These are phyloP conservation scores for Pythium brachiatum DNA, from an alignment of 352 stramenopile species.

Conservation along the genomic window DNA sequence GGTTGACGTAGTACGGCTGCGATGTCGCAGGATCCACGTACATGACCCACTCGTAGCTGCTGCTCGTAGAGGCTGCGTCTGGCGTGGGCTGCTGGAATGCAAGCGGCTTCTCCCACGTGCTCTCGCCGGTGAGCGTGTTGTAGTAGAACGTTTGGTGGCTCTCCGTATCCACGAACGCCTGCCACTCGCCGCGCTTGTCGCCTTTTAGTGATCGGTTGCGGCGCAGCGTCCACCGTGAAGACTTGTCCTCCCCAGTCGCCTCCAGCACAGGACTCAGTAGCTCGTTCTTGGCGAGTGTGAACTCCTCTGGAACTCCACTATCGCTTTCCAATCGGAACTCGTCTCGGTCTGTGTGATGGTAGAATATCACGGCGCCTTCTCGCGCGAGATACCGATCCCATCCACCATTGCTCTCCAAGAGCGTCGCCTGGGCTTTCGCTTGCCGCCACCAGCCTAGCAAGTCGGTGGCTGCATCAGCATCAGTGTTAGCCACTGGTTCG, in stretches of 20 bases:
- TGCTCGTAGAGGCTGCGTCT: background rate
- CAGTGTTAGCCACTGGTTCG: background rate
- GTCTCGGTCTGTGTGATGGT: slow-evolving; percentile 16
- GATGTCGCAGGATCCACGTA: slow-evolving; percentile 46
- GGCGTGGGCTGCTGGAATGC: background rate
- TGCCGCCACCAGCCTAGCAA: background rate
- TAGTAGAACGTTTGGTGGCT: slow-evolving; percentile 70
- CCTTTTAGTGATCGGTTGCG: slow-evolving; percentile 25
- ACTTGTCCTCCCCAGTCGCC: background rate
- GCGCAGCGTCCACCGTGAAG: slow-evolving; percentile 20
- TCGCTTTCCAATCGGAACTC: slow-evolving; percentile 8
- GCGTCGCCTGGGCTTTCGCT: background rate
- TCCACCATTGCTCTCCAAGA: slow-evolving; percentile 23
- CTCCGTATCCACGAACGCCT: slow-evolving; percentile 53
- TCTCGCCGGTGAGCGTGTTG: slow-evolving; percentile 56
- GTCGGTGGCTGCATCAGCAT: background rate
- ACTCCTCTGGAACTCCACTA: slow-evolving; percentile 9
- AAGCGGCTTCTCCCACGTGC: slow-evolving; percentile 47
- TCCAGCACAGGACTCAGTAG: background rate
- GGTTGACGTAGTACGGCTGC: slow-evolving; percentile 54
- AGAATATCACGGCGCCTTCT: slow-evolving; percentile 13
- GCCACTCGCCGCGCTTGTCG: slow-evolving; percentile 40
- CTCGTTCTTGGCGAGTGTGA: slow-evolving; percentile 10
- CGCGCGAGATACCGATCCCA: slow-evolving; percentile 19
- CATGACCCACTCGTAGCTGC: slow-evolving; percentile 32